Evolutionary conservation across 1,284 basidiomycete genomes (phyloP), one percentile per base, ranked within the genome.

Genomic region (Trichosporon sp.): DNA sequence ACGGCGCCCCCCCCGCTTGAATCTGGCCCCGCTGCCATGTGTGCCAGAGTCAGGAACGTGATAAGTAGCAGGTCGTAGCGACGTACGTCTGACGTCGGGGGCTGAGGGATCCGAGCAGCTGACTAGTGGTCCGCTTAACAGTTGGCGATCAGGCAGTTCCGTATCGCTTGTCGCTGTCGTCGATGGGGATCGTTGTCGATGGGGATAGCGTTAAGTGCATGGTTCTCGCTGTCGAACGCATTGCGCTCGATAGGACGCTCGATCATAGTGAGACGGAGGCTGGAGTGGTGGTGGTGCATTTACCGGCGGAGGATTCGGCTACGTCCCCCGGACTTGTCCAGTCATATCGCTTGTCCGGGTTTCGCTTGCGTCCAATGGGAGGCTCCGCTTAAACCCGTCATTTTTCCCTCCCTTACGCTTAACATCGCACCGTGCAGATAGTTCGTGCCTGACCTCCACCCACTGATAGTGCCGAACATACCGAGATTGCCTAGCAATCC

Each of bases 401-500:
- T 21, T 21, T 54, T 21, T 54, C 16, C 46, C 46, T 48, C n/a
- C 26, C 14, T 1, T 48, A 48, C 46, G 16, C 46, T 48, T 40
- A 40, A 40, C 38, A 54, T 54, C 51, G 51, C 51, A 54, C 51
- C 51, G 51, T 54, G 51, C 51, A 4, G 7, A 10, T 7, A 16
- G 26, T 26, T 16, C 19, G n/a, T 54, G 31, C 11, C 8, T 16
- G 31, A 35, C 56, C 56, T 61, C 56, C 31, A 61, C 31, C 56
- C 51, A 21, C 51, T 26, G 56, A 61, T 61, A 61, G 56, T 61
- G 56, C 56, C 56, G 56, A 61, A 61, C 56, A 61, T 61, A 61
- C 56, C 56, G 56, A 61, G 56, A 61, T 61, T 61, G 56, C 26
- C 43, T 46, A 4, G 14, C 11, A 4, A 16, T 6, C 16, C 46